A percentile compares a stretch with the other conserved stretches of the same genome.
These are phyloP conservation scores for Tephrocybe sp. DNA, from an alignment of 768 basidiomycete genomes.

Conservation along the genomic window DNA sequence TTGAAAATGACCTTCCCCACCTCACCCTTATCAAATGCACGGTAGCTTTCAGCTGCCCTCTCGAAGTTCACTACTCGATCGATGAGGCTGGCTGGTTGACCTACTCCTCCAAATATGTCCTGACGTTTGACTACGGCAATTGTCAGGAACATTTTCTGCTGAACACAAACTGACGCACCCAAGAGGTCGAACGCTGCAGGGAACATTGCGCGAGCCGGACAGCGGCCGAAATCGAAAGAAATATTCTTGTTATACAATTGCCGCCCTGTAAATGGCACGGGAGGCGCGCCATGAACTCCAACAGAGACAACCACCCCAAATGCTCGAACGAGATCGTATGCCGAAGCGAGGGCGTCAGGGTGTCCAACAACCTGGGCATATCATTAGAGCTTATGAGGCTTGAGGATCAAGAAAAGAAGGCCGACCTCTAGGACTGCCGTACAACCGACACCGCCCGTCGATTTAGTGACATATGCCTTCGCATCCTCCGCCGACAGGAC, in stretches of 20 bases:
- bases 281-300: slow-evolving; percentile 61
- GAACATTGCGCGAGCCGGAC: slow-evolving; percentile 78
- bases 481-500: slow-evolving; percentile 53
- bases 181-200: slow-evolving; percentile 69
- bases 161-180: slow-evolving; percentile 26
- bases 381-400: too few relatives aligned
- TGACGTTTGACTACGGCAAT: slow-evolving; percentile 52
- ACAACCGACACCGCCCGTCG: slow-evolving; percentile 61
- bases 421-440: slow-evolving; percentile 68
- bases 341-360: slow-evolving; percentile 57
- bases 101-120: slow-evolving; percentile 75
- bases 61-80: slow-evolving; percentile 65
- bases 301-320: slow-evolving; percentile 79
- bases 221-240: slow-evolving; percentile 78
- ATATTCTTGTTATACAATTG: slow-evolving; percentile 78
- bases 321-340: slow-evolving; percentile 70
- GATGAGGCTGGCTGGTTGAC: slow-evolving; percentile 59
- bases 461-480: slow-evolving; percentile 45
- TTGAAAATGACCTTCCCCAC: slow-evolving; percentile 80
- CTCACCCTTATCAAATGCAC: slow-evolving; percentile 67
- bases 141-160: background rate
- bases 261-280: slow-evolving; percentile 54
- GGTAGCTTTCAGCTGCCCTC: slow-evolving; percentile 58
- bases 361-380: slow-evolving; percentile 77
- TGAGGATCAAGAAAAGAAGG: background rate